phyloP scores from a whole-genome alignment of 371 early-diverging fungal species.

The Mortierella sp. region DNA sequence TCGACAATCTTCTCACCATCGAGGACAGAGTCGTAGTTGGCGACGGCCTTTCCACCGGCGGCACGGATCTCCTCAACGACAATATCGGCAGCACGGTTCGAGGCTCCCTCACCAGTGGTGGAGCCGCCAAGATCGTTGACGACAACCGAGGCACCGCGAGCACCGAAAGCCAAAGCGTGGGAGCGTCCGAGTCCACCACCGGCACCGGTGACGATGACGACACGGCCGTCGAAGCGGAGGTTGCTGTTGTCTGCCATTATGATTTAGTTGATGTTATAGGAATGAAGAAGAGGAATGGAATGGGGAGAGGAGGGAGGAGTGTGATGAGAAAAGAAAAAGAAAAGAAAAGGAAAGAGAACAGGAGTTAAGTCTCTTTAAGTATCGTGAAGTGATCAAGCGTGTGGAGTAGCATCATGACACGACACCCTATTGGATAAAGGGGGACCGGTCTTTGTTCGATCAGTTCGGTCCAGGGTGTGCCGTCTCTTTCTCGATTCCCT shows the following conservation, averaged over 20 bases:
- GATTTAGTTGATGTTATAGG: conserved; percentile 4
- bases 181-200: conserved; percentile 95
- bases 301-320: not conserved
- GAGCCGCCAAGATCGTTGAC: conserved; percentile 95
- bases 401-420: not conserved
- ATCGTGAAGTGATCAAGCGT: not conserved
- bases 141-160: conserved; percentile 92
- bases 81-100: conserved; percentile 89
- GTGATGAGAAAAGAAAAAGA: not conserved
- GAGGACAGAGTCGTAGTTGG: conserved; percentile 98
- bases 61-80: conserved; percentile 95
- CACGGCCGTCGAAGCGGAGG: conserved; percentile 90
- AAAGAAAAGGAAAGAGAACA: not conserved
- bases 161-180: conserved; percentile 93
- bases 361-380: conserved; percentile 17
- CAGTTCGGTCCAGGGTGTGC: conserved; percentile 10
- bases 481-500: conserved; percentile 7
- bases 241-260: conserved; percentile 37
- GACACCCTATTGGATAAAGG: not conserved
- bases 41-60: conserved; percentile 96
- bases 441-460: conserved; percentile 76
- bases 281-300: not conserved
- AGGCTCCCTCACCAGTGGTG: conserved; percentile 83
- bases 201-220: conserved; percentile 97
- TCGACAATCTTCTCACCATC: conserved; percentile 97